Conservation (phyloP, 805 yeast genomes). For the Metschnikowia proteae region DNA sequence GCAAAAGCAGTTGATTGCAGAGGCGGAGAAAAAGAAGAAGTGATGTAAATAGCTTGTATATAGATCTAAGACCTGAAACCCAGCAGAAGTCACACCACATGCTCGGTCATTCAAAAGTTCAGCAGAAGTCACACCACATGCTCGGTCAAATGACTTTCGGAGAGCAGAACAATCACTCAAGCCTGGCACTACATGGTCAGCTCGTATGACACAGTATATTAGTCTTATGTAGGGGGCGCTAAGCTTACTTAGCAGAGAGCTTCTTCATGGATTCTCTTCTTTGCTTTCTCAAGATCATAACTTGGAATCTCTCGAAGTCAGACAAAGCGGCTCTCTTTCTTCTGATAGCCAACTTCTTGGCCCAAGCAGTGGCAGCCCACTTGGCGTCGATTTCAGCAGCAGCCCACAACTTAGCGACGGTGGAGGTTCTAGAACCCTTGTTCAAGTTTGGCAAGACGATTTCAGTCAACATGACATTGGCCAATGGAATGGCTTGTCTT, state of each 20-base stretch:
- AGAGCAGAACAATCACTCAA: too few species aligned
- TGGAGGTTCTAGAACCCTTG: conserved; percentile 89
- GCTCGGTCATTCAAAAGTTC: neutral
- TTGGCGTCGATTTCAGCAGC: conserved; percentile 83
- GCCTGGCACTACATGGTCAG: too few species aligned
- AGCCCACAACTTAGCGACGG: conserved; percentile 89
- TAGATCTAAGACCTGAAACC: neutral
- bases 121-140: too few species aligned
- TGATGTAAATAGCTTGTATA: conserved; percentile 3
- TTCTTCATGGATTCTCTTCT: conserved; percentile 91
- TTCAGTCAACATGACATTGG: conserved; percentile 90
- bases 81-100: too few species aligned
- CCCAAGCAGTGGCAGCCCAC: conserved; percentile 95
- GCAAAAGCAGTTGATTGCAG: conserved; percentile 86
- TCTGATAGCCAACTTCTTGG: conserved; percentile 95
- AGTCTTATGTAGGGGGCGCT: conserved; percentile 20
- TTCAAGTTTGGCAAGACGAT: conserved; percentile 79
- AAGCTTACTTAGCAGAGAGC: conserved; percentile 84
- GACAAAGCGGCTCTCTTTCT: conserved; percentile 88
- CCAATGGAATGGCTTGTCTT: conserved; percentile 89
- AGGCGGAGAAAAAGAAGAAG: conserved; percentile 44
- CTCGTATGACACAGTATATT: conserved; percentile 22
- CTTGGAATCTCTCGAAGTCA: conserved; percentile 99
- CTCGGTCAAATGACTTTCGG: neutral
- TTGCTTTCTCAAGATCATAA: conserved; percentile 94